Evolutionary conservation across 1,139 yeast species (phyloP), one percentile per base, ranked within the genome.

Genomic region (Diutina scorzettiae): DNA sequence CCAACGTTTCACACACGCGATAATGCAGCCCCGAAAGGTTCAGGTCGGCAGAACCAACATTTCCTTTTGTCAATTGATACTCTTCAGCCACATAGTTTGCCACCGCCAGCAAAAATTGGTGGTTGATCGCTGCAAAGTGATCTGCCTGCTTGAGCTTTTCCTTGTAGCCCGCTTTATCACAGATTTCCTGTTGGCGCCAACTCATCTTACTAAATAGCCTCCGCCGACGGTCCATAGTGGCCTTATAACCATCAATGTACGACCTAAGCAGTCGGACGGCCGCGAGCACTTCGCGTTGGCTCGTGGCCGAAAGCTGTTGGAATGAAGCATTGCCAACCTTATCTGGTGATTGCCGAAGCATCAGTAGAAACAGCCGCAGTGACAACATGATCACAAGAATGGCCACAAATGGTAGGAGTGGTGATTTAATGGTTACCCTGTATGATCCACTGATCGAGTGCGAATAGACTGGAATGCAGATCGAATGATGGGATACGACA

Each of bases 1-100:
- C 78, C 41, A 86, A 52, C 4, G 84, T 65, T 54, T 86, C 95
- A 31, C 78, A 69, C 0, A 82, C 85, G 41, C 78, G 60, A 47
- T 69, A 74, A 48, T 73, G 71, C 27, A 69, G 61, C 18, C 28
- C 27, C 18, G 28, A 14, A n/a, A 23, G 19, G 7, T 34, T 9
- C 24, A 59, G 56, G 31, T 46, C 43, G 3, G 48, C 47, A 31
- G 41, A 42, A 43, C 76, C 77, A 42, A 65, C 56, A 23, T 66
- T 65, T 5, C 63, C 53, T 37, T 53, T 58, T 1, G 59, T 47
- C 12, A 81, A 51, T 0, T 69, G 64, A 52, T 74, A 64, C 9
- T 56, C 52, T 2, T 56, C 47, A 24, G 71, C 62, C 0, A 78
- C 64, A 32, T 53, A 48, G 2, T 62, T 54, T 0, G 74, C 71